Base-by-base conservation (phyloP, 2,329 filamentous ascomycete genomes). In the Fusarium pseudograminearum region DNA sequence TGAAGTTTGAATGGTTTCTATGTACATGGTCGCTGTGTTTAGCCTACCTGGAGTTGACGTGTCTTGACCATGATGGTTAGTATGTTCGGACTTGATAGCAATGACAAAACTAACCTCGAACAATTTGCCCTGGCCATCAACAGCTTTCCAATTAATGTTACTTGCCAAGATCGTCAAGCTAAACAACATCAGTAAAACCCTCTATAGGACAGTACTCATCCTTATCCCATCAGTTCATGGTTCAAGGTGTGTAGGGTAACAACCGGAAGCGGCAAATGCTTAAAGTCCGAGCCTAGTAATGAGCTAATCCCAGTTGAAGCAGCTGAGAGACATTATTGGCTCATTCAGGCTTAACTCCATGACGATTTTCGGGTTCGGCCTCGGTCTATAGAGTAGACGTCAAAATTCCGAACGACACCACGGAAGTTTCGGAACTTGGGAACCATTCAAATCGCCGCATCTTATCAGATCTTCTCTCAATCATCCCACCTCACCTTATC, bases 391-490 rank as follows among this genome's bases (percentile, higher is more conserved):
- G 0, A 20, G 4, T 45, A 12, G 0, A 20, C 5, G 8, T 9
- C 8, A 9, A 9, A 15, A 31, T 8, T 16, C 28, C 26, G 26
- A 7, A 11, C 9, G 5, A 6, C 7, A 15, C 12, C 16, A n/a
- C 16, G 22, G 46, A 36, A 6, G 15, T 2, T 36, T 18, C 22
- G 33, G 12, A 3, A 10, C n/a, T 15, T 9, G 5, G 2, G 16
- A 26, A 9, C 48, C 24, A 41, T 51, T 30, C 40, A 41, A 51
- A 41, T 28, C 5, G 24, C 24, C 14, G 2, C 14, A 41, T 22
- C 31, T 51, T 51, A 51, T 51, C 45, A 33, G 45, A 48, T 48
- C 28, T 12, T 24, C 12, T 18, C 26, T 5, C 34, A 36, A 30
- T 36, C 8, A 20, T 31, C 4, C 28, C 28, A 30, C 28, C 0